A percentile compares a stretch with the other conserved stretches of the same genome.
Evolutionary conservation across 2,329 filamentous ascomycete species (phyloP).

Genomic region (Aspergillus tamarii): DNA sequence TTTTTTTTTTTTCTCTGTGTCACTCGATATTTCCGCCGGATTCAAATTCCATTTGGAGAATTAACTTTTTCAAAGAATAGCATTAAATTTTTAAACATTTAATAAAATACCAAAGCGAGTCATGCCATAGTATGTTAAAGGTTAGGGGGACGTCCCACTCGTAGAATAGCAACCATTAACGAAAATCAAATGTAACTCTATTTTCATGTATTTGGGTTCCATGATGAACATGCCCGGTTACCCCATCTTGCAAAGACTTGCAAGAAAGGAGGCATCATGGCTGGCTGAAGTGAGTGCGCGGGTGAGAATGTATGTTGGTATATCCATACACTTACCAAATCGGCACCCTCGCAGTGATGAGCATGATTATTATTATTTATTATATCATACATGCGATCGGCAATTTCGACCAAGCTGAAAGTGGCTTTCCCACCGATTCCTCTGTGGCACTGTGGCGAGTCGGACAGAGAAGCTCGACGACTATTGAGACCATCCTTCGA

Average conservation of each 20-base stretch:
- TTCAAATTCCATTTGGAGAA: background rate
- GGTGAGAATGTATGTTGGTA: background rate
- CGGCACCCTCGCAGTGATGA: background rate
- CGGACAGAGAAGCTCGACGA: slow-evolving; percentile 1
- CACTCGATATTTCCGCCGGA: too few relatives aligned
- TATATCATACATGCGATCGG: background rate
- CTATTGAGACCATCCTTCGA: background rate
- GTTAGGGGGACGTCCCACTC: background rate
- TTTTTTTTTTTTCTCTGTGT: background rate
- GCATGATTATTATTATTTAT: background rate
- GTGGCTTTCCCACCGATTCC: background rate
- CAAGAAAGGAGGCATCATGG: background rate
- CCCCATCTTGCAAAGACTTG: background rate
- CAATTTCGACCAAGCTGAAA: background rate
- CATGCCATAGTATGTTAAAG: background rate
- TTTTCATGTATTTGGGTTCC: background rate
- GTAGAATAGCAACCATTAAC: background rate
- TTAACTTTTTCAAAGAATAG: background rate
- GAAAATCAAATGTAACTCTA: background rate
- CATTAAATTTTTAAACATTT: background rate
- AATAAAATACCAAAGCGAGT: background rate
- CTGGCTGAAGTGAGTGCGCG: background rate
- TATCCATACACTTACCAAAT: too few relatives aligned
- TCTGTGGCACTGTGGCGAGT: slow-evolving; percentile 18
- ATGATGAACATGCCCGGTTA: background rate